phyloP scores from a whole-genome alignment of 2,329 filamentous ascomycete genomes.

The Cytospora piceae region DNA sequence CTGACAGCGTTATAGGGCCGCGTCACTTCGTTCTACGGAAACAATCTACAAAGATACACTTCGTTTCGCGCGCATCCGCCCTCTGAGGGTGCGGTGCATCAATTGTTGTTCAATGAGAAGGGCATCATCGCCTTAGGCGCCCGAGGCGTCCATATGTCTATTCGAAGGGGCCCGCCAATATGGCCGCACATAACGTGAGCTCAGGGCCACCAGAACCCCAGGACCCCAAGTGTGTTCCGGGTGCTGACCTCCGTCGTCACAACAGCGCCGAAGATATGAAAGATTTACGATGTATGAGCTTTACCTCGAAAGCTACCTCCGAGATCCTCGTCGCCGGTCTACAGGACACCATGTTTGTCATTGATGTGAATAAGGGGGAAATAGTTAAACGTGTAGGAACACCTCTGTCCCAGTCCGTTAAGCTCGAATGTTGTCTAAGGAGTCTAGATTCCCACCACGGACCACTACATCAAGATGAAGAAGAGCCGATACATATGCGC shows the following conservation, averaged over 20 bases:
- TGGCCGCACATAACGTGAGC: conserved; percentile 79
- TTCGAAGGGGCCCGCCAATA: conserved; percentile 77
- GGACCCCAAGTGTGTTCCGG: conserved; percentile 3
- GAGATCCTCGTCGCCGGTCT: conserved; percentile 87
- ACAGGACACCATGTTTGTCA: conserved; percentile 82
- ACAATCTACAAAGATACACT: conserved; percentile 85
- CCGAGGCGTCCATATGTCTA: conserved; percentile 86
- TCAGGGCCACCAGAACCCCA: neutral
- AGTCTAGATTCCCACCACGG: conserved; percentile 66
- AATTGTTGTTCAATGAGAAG: conserved; percentile 88
- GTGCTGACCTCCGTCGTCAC: conserved; percentile 12
- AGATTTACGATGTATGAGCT: conserved; percentile 92
- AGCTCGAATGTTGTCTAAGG: conserved; percentile 37
- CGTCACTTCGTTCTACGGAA: conserved; percentile 84
- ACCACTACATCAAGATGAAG: conserved; percentile 90
- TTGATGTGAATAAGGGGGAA: conserved; percentile 71
- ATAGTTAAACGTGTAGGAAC: conserved; percentile 65
- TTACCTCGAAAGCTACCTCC: conserved; percentile 80
- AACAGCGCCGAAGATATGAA: conserved; percentile 73
- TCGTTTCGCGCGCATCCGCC: conserved; percentile 80
- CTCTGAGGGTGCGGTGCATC: conserved; percentile 78
- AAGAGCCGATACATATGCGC: conserved; percentile 89
- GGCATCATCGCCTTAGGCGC: conserved; percentile 85
- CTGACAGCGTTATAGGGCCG: conserved; percentile 65
- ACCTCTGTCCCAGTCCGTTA: neutral